Evolutionary conservation across 2,329 filamentous ascomycete species (phyloP), one percentile per base, ranked within the genome.

Genomic region (Fusarium citri): DNA sequence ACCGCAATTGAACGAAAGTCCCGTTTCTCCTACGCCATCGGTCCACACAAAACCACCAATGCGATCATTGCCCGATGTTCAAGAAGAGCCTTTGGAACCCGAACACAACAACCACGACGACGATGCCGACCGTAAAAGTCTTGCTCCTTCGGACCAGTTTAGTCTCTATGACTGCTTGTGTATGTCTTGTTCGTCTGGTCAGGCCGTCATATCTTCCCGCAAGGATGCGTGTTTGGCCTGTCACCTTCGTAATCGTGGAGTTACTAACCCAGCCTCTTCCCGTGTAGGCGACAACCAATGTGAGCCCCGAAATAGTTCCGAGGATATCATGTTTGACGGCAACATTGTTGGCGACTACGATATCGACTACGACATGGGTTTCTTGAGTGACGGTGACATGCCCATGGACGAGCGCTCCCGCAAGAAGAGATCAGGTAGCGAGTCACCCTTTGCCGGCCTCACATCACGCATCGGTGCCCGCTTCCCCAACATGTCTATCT

Each of bases 31-130:
- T 62, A 86, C 82, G 9, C 67, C 68, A 54, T 69, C 74, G 53
- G 48, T 81, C 82, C 66, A 75, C 55, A 72, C 73, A 66, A 88
- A 89, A 69, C 82, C 87, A 0, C 84, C 85, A 74, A 93, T 93
- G 80, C 86, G 88, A 64, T 86, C 86, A 55, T 84, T 98, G 66
- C 92, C 93, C 18, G 92, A 96, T 74, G 92, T 98, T 22, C 88
- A 94, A 75, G 94, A 98, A 79, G 94, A 97, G 75, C 90, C 92
- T 4, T 81, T 89, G 43, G 92, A 94, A 78, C 87, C 86, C 56
- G 92, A 92, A 87, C 90, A 37, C 26, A 47, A 12, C 57, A 28
- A 31, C 43, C 23, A 64, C 20, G 23, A 48, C 23, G 40, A 50
- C 18, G 37, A 26, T 28, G 85, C 86, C 55, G 83, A 84, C 51